Conservation (phyloP, 2,329 filamentous ascomycete genomes). For the Mycosphaerella sp. region DNA sequence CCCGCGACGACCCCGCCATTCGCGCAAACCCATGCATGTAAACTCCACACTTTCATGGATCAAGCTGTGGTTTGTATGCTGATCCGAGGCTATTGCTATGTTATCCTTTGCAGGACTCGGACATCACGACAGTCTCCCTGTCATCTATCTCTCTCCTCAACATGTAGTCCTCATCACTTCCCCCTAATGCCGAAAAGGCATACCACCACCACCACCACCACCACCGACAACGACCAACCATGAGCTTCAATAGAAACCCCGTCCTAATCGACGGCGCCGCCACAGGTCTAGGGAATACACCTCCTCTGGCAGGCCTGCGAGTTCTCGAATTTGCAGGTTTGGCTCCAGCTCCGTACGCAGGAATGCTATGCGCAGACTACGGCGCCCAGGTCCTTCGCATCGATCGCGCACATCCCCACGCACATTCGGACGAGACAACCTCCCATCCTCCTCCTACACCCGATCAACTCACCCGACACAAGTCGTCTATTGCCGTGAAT, state of each 20-base stretch:
- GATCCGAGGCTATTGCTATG: too few species aligned
- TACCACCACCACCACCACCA: too few species aligned
- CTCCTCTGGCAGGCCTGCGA: slow-evolving; percentile 52
- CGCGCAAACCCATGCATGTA: too few species aligned
- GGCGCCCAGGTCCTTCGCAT: slow-evolving; percentile 83
- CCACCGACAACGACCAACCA: neutral
- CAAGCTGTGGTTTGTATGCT: too few species aligned
- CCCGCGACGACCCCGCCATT: too few species aligned
- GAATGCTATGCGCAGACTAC: slow-evolving; percentile 81
- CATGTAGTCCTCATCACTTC: too few species aligned
- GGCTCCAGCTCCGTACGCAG: slow-evolving; percentile 69
- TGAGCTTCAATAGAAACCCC: slow-evolving; percentile 9
- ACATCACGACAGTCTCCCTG: too few species aligned
- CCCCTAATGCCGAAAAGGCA: neutral
- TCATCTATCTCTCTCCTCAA: too few species aligned
- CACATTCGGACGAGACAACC: slow-evolving; percentile 30
- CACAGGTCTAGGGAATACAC: slow-evolving; percentile 25
- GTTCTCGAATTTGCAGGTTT: slow-evolving; percentile 62
- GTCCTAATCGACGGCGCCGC: slow-evolving; percentile 2
- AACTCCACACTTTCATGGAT: too few species aligned
- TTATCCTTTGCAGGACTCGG: too few species aligned
- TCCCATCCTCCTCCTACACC: slow-evolving; percentile 41
- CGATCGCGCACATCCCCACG: slow-evolving; percentile 53
- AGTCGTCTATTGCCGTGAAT: slow-evolving; percentile 72
- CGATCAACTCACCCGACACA: slow-evolving; percentile 74